Conservation (phyloP, 352 stramenopile species). For the Pythium rishiriense region DNA sequence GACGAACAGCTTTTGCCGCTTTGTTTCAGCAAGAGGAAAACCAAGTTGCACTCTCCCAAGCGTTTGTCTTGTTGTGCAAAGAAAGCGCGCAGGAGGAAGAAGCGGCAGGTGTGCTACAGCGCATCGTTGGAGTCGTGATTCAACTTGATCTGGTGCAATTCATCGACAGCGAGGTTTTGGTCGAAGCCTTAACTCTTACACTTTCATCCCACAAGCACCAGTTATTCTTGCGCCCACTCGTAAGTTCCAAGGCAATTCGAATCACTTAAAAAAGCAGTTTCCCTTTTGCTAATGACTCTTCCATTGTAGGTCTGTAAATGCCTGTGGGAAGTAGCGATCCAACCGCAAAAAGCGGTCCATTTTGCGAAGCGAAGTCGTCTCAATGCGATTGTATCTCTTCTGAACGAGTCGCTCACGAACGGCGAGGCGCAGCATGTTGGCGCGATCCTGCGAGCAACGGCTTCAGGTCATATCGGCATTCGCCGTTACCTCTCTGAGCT, state of each 20-base stretch:
- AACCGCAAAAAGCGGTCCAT: not conserved
- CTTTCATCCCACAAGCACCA: constrained; percentile 8
- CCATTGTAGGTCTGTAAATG: constrained; percentile 16
- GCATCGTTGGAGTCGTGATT: constrained; percentile 18
- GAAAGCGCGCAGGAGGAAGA: constrained; percentile 1
- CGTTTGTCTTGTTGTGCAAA: constrained; percentile 14
- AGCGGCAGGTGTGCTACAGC: constrained; percentile 13
- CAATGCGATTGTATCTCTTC: constrained; percentile 12
- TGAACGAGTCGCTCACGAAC: constrained; percentile 16
- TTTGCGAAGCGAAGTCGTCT: constrained; percentile 19
- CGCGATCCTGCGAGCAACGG: not conserved
- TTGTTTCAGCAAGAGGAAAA: constrained; percentile 10
- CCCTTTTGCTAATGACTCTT: not conserved
- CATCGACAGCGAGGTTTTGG: constrained; percentile 17
- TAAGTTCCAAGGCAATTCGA: not conserved
- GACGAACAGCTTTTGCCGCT: not conserved
- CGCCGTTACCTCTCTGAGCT: constrained; percentile 9
- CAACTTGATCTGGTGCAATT: constrained; percentile 16
- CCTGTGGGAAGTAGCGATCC: constrained; percentile 4
- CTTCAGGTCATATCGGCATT: constrained; percentile 10
- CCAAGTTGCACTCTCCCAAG: constrained; percentile 4
- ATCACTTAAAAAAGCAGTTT: not conserved
- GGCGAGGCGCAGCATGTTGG: constrained; percentile 13
- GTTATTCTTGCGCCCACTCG: constrained; percentile 18
- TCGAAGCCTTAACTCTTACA: constrained; percentile 11